Conservation (phyloP, 2,329 filamentous ascomycete species). For the Alternaria arborescens region DNA sequence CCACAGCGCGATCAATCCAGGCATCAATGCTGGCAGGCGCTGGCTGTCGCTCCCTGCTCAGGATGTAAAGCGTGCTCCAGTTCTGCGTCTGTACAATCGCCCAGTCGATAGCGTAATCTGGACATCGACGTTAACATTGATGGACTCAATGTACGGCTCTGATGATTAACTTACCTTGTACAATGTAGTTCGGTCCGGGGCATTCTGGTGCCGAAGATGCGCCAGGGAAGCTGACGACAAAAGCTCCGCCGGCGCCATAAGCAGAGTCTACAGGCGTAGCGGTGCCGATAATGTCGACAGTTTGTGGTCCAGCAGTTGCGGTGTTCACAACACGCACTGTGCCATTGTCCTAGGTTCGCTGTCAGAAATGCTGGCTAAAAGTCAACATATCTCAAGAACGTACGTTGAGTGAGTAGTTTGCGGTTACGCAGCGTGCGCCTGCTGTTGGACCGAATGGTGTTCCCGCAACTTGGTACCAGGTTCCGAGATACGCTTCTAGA, state of each 20-base stretch:
- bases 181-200: constrained; percentile 42
- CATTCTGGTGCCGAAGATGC: constrained; percentile 23
- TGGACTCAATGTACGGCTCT: neutral
- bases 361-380: neutral
- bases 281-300: constrained; percentile 30
- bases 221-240: constrained; percentile 37
- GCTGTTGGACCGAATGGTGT: constrained; percentile 39
- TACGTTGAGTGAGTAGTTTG: constrained; percentile 37
- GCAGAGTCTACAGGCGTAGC: constrained; percentile 31
- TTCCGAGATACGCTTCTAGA: constrained; percentile 38
- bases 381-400: neutral
- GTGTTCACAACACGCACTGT: constrained; percentile 37
- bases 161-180: constrained; percentile 28
- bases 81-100: constrained; percentile 42
- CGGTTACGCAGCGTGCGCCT: constrained; percentile 36
- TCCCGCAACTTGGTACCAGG: constrained; percentile 45
- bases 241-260: constrained; percentile 34
- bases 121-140: neutral
- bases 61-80: constrained; percentile 40
- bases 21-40: constrained; percentile 30
- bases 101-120: constrained; percentile 37
- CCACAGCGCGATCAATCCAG: constrained; percentile 17
- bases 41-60: constrained; percentile 37
- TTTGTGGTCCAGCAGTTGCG: constrained; percentile 24
- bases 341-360: constrained; percentile 23